Base-by-base conservation (phyloP, 202 grass and related monocot species). In the Digitaria exilis region DNA sequence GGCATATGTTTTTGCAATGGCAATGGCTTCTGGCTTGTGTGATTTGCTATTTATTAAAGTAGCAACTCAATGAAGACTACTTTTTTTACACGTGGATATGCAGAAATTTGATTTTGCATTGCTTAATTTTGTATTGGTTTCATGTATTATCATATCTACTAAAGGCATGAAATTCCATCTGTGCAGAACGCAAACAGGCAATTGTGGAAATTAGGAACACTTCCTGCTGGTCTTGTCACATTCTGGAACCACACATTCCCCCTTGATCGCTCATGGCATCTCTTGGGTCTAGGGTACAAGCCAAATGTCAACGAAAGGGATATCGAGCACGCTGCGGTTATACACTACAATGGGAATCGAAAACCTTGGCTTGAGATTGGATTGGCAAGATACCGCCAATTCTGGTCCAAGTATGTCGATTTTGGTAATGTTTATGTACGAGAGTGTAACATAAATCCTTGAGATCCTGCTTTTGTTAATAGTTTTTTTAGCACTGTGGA, bases 321-420 rank as follows among this genome's bases (percentile, higher is more conserved):
- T 51, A 91, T 96, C 9, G 78, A 87, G 52, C 43, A 19, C 12
- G 90, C 90, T 28, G 84, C 90, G 0, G 90, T 91, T 12, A 78
- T 93, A 91, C 90, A 96, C 74, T 96, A 92, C 81, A 96, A 93
- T 46, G 93, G 93, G 21, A 96, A 96, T 81, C 79, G 82, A 59
- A 96, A 96, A 70, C 93, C 93, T 77, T 93, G 93, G 93, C 87
- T 96, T 21, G 93, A 96, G 69, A 92, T 96, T 83, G 88, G 85
- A 57, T 59, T 96, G 69, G 39, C 62, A 1, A 82, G 74, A 73
- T 93, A 93, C 61, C 88, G 78, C 50, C 92, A 66, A 28, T 91
- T 91, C 56, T 96, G 93, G 93, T 91, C 93, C 16, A 96, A 84
- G 56, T 85, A 91, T 80, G 76, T 93, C 67, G 48, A 89, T 86